Percentiles rank a stretch among this genome's conserved stretches.
Conservation (phyloP, 176 grass and related monocot species). For the Leersia perrieri region DNA sequence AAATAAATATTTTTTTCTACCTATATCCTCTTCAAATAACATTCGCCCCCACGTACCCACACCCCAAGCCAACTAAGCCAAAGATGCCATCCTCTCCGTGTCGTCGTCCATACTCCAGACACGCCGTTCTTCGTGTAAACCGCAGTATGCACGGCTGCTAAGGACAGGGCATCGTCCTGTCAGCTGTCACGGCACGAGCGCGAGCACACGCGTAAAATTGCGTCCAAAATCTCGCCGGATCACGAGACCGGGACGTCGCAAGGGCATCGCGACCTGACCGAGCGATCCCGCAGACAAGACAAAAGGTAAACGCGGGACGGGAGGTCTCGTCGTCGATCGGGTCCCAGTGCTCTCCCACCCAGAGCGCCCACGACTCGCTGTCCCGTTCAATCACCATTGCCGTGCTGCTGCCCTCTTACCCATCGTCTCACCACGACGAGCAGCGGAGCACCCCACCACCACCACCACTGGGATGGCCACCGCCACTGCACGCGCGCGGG, state of each 20-base stretch:
- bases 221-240: not conserved
- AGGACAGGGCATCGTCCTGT: not conserved
- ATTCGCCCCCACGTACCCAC: no score
- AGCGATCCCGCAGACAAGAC: slow-evolving; percentile 14
- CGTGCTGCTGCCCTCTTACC: not conserved
- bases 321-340: slow-evolving; percentile 7
- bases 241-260: not conserved
- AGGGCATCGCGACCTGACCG: not conserved
- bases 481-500: not conserved
- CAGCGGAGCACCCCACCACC: not conserved
- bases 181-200: not conserved
- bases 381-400: slow-evolving; percentile 33
- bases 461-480: not conserved
- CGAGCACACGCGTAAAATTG: not conserved
- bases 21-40: no score
- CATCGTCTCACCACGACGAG: not conserved
- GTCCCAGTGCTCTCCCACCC: not conserved
- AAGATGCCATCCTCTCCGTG: not conserved
- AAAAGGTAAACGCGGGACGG: not conserved
- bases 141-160: not conserved
- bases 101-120: not conserved
- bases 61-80: no score
- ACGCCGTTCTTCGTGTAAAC: not conserved
- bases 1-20: no score
- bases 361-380: not conserved